A percentile compares a stretch with the other conserved stretches of the same genome.
Conservation (phyloP, 192 early-diverging fungal genomes). For the Linnemannia schmuckeri region DNA sequence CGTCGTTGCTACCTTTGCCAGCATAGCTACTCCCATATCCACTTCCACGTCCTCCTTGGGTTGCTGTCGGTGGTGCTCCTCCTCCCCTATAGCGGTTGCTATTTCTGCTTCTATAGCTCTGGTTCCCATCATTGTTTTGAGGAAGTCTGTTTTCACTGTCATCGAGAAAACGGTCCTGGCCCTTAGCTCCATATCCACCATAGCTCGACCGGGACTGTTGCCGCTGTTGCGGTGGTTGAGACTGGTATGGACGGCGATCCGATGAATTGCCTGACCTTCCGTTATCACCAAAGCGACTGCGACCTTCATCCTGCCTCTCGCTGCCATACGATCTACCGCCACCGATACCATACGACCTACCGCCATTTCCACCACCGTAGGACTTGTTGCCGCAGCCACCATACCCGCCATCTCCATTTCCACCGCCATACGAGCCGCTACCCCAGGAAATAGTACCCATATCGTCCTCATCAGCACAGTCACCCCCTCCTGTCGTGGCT, state of each 20-base stretch:
- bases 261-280: not conserved
- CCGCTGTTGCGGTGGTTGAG: too few relatives aligned
- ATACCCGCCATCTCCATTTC: not conserved
- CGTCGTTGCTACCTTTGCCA: not conserved
- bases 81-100: not conserved
- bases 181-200: not conserved
- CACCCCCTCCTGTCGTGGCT: too few relatives aligned
- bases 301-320: too few relatives aligned
- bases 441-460: not conserved
- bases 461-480: not conserved
- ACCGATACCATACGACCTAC: not conserved
- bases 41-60: not conserved
- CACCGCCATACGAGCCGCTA: not conserved
- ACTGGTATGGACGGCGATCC: not conserved
- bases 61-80: not conserved
- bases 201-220: not conserved
- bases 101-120: not conserved
- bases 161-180: not conserved
- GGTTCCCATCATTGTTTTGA: not conserved
- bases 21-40: not conserved
- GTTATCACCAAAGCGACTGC: not conserved
- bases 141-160: too few relatives aligned
- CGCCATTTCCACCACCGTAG: not conserved
- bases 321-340: not conserved
- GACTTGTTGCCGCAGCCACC: not conserved